Percentiles rank a stretch among this genome's conserved stretches.
These are phyloP conservation scores for Fomitopsis pulvina DNA, from an alignment of 768 basidiomycete species.

Conservation along the genomic window DNA sequence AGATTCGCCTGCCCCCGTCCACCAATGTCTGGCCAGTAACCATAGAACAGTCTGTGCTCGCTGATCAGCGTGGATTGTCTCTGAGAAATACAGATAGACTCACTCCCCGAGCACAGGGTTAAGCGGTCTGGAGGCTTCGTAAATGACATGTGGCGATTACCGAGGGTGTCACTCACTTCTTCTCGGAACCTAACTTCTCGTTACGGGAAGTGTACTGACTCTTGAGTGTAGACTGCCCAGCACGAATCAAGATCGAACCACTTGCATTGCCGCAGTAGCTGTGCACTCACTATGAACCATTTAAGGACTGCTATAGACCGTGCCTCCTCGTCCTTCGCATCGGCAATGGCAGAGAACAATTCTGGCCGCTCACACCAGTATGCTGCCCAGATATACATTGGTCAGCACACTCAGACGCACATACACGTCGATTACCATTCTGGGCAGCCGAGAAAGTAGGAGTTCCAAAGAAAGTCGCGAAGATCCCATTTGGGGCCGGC, in stretches of 20 bases:
- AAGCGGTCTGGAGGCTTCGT: conserved; percentile 54
- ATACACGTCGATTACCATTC: no score
- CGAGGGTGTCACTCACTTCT: conserved; percentile 58
- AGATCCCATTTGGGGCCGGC: no score
- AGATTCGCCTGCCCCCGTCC: conserved; percentile 77
- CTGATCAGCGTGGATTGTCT: neutral
- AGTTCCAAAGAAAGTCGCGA: no score
- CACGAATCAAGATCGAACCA: neutral
- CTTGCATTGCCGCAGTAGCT: neutral
- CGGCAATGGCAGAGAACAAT: conserved; percentile 81
- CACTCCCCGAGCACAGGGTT: conserved; percentile 95
- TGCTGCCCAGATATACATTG: conserved; percentile 36
- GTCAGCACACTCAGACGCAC: no score
- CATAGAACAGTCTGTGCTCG: conserved; percentile 68
- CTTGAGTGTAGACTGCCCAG: conserved; percentile 82
- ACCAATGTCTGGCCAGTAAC: conserved; percentile 69
- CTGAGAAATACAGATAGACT: conserved; percentile 23
- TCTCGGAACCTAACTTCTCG: conserved; percentile 94
- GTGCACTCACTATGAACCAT: conserved; percentile 83
- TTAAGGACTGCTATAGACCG: conserved; percentile 75
- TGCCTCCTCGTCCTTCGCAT: conserved; percentile 66
- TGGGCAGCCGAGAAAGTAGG: no score
- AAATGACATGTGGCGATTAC: conserved; percentile 7
- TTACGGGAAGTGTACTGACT: conserved; percentile 94
- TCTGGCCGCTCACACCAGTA: conserved; percentile 97